Evolutionary conservation across 2,329 filamentous ascomycete species (phyloP).

Genomic region (Ascochyta viciae-villosae): DNA sequence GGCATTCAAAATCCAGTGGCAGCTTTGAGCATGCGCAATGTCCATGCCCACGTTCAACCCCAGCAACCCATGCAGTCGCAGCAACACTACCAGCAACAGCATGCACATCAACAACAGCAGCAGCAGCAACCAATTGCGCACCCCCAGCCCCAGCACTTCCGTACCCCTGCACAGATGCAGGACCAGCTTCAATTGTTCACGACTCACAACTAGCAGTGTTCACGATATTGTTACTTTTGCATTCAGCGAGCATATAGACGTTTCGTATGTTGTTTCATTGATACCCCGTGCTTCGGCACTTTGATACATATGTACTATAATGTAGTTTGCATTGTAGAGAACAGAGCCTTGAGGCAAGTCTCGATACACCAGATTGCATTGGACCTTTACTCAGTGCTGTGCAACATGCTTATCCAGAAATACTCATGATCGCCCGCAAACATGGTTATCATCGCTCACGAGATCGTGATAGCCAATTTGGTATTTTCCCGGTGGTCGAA

Average conservation of each 20-base stretch:
- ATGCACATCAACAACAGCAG: slow-evolving; percentile 13
- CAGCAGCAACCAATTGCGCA: slow-evolving; percentile 34
- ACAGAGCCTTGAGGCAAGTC: neutral
- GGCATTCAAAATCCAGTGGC: slow-evolving; percentile 28
- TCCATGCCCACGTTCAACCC: slow-evolving; percentile 10
- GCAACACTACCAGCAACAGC: slow-evolving; percentile 21
- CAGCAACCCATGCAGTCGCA: slow-evolving; percentile 28
- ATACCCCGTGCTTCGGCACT: slow-evolving; percentile 30
- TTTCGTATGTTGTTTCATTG: slow-evolving; percentile 22
- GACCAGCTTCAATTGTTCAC: slow-evolving; percentile 35
- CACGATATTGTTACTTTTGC: slow-evolving; percentile 8
- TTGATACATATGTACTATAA: slow-evolving; percentile 28
- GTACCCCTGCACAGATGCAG: slow-evolving; percentile 29
- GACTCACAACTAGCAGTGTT: slow-evolving; percentile 24
- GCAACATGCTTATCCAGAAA: no score
- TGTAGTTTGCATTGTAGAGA: slow-evolving; percentile 6
- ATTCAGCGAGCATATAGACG: slow-evolving; percentile 28
- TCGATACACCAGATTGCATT: no score
- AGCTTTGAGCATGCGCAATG: slow-evolving; percentile 30
- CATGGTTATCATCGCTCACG: no score
- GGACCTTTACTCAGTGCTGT: no score
- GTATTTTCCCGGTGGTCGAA: no score
- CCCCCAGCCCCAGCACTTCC: slow-evolving; percentile 26
- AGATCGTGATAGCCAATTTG: no score
- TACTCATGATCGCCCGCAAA: no score